Evolutionary conservation across 192 early-diverging fungal species (phyloP), one percentile per base, ranked within the genome.

Genomic region (Spizellomyces punctatus): DNA sequence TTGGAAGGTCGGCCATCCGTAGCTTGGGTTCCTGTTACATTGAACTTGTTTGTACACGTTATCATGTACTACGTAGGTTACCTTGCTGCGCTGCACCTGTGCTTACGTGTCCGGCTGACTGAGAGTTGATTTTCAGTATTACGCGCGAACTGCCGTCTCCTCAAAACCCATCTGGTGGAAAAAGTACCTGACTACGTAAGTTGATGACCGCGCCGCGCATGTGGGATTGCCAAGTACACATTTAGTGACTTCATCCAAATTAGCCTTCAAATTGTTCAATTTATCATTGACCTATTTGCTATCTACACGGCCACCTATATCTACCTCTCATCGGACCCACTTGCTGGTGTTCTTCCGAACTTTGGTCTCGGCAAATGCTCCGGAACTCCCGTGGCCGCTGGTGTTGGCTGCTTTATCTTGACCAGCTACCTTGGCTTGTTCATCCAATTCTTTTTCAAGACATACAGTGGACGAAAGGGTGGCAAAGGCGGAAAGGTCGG

Each of bases 1-100:
- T 87, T 95, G 42, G 83, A 83, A 59, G 74, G 74, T 49, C 45
- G 60, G 44, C 57, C 62, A 42, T 63, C 67, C 56, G 65, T 75
- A 44, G 89, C 85, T 41, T 92, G 91, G 90, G 90, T 92, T 42
- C 88, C 89, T 36, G 90, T 96, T 66, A 81, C 81, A 60, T 81
- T 96, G 49, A 96, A 96, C 83, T 84, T 95, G 78, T 85, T 85
- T 65, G 92, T 96, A 19, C 94, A 96, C 73, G 92, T 95, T 61
- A 77, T 94, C 63, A 96, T 96, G 94, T 81, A 81, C 66, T 79
- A 74, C 59, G 44, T 61, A 22, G 5, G 59, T 61, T 14, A 2
- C 2, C 36, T 36, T 22, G 16, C 22, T 16, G 12, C 22, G 10
- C 5, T 12, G 10, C 12, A 19, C 10, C 59, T 61, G n/a, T 22